Conservation (phyloP, 1,284 basidiomycete species). For the Sporisorium reilianum region DNA sequence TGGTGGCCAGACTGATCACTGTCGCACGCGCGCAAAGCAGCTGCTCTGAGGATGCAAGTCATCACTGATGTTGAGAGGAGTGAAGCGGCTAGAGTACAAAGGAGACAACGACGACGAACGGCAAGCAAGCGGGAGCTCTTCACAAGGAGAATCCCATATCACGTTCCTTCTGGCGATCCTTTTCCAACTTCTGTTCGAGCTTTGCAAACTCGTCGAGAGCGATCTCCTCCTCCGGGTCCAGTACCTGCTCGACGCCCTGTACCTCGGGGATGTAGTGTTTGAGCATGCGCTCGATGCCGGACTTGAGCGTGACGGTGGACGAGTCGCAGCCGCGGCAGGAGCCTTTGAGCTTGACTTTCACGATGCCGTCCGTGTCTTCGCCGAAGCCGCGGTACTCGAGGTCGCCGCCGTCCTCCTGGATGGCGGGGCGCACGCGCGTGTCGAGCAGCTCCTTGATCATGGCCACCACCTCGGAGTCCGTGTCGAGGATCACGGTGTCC, state of each 20-base stretch:
- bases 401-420: slow-evolving; percentile 94
- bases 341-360: slow-evolving; percentile 89
- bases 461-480: slow-evolving; percentile 95
- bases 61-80: neutral
- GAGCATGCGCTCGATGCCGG: slow-evolving; percentile 86
- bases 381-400: slow-evolving; percentile 84
- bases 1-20: neutral
- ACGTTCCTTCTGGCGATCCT: slow-evolving; percentile 55
- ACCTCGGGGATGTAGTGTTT: slow-evolving; percentile 99
- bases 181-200: slow-evolving; percentile 80
- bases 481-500: slow-evolving; percentile 95
- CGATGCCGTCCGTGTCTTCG: slow-evolving; percentile 73
- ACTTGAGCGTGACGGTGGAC: slow-evolving; percentile 90
- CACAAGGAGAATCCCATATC: slow-evolving; percentile 59
- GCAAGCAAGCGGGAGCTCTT: neutral
- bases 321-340: slow-evolving; percentile 94
- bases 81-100: neutral
- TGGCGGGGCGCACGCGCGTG: slow-evolving; percentile 92
- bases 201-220: slow-evolving; percentile 91
- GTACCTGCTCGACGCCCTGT: slow-evolving; percentile 92
- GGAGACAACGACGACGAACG: neutral
- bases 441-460: slow-evolving; percentile 99
- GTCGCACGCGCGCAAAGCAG: no score
- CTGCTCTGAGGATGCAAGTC: neutral
- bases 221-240: slow-evolving; percentile 90